Base-by-base conservation (phyloP, 2,329 filamentous ascomycete species). In the Pseudogymnoascus sp. region DNA sequence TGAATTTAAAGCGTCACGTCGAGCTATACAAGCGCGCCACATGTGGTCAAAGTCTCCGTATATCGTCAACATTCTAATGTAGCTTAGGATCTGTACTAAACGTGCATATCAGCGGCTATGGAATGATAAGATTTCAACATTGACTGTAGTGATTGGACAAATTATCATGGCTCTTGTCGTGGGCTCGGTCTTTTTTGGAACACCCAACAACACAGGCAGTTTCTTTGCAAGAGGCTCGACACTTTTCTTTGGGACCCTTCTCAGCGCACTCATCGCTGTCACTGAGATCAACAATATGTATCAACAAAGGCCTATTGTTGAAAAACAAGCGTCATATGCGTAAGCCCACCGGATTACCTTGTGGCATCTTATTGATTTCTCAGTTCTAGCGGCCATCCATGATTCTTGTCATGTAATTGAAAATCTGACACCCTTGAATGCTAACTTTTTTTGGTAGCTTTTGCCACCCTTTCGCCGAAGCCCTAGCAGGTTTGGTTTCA, bases 141-240 rank as follows among this genome's bases (percentile, higher is more conserved):
- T 88, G 28, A 85, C 84, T 0, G 84, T 88, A 40, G 67, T 86
- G 65, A 84, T 88, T 74, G 87, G 86, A 69, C 84, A 88, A 67
- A 69, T 88, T 6, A 68, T 79, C 0, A 83, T 87, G 68, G 85
- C 86, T 0, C 72, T 90, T 3, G 82, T 89, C 63, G 78, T 81
- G 1, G 87, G 86, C 5, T 88, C 86, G 0, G 77, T 89, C 3
- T 90, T 89, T 74, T 90, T 89, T 74, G 79, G 85, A 63, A 82
- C 86, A 0, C 80, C 85, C 0, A 64, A 75, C 21, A 84, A 81
- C 61, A 83, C 84, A 0, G 77, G 74, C 1, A 87, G 87, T 8
- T 73, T 90, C 0, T 89, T 89, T 71, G 70, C 82, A 67, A 88
- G 88, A 68, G 79, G 80, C 0, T 87, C 86, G 61, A 81, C 85